Base-by-base conservation (phyloP, 257 asterid species). In the Perilla frutescens region DNA sequence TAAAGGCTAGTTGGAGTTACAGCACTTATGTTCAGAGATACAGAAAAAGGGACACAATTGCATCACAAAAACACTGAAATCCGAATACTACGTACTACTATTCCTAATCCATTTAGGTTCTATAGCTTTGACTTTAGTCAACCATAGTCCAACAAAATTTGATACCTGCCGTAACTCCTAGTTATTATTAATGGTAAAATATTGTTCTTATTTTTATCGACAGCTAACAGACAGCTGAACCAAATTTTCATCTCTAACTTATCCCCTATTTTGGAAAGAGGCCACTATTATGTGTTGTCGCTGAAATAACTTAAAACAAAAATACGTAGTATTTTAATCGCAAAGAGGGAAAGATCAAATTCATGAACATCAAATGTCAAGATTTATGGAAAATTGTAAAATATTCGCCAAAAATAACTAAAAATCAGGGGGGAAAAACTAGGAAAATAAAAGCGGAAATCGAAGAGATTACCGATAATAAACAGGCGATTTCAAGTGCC, bases 401-500 rank as follows among this genome's bases (percentile, higher is more conserved):
- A 73, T 9, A 40, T 40, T 50, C 65, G 57, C 56, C 43, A 5
- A 49, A 58, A 49, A 61, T 13, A 43, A 32, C 43, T n/a, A 41
- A 65, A 2, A 15, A 15, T 37, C 37, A 20, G 29, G 31, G n/a
- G 1, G 7, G 26, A 5, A 39, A 47, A 31, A 61, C 43, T 37
- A 4, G 32, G 47, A 41, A 20, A 59, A 41, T 3, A n/a, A 59
- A 70, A 72, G 36, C 58, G 10, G 59, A 67, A 53, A 48, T 4
- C 13, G 64, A 72, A 32, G 58, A 71, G 11, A 63, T 74, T 87
- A 94, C 99, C 81, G 99, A 91, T 82, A 94, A 81, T 48, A 91
- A 67, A 81, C 90, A 79, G 71, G 99, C 99, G 71, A 94, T 94
- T 86, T 91, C 99, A 51, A 94, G 96, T 34, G 97, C 97, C 78